A percentile compares a stretch with the other conserved stretches of the same genome.
Evolutionary conservation across 495 filamentous ascomycete species (phyloP).

Genomic region (Tetracladium marchalianum): DNA sequence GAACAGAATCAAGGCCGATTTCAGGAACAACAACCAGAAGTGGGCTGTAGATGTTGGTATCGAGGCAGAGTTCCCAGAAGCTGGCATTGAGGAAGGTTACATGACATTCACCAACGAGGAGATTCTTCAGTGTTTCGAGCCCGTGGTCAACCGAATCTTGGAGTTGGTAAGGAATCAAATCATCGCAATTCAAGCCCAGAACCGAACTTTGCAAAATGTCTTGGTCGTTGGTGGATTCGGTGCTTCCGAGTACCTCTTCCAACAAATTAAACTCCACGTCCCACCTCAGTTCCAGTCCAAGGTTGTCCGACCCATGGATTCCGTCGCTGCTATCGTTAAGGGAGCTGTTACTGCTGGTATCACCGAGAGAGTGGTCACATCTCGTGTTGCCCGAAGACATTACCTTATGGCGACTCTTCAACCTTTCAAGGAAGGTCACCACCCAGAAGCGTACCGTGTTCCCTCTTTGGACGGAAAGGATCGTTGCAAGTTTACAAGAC

Average conservation of each 20-base stretch:
- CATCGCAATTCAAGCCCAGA: conserved; percentile 69
- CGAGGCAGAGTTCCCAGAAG: conserved; percentile 67
- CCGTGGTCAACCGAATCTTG: conserved; percentile 60
- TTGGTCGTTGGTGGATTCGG: conserved; percentile 67
- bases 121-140: conserved; percentile 70
- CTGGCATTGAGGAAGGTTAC: conserved; percentile 67
- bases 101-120: conserved; percentile 80
- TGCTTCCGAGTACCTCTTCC: conserved; percentile 69
- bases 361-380: conserved; percentile 90
- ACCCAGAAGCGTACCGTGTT: conserved; percentile 95
- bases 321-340: conserved; percentile 68
- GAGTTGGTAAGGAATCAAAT: conserved; percentile 69
- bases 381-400: conserved; percentile 94
- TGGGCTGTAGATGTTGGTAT: conserved; percentile 73
- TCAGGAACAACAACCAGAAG: conserved; percentile 71
- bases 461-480: conserved; percentile 95
- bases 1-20: conserved; percentile 71
- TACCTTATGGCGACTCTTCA: conserved; percentile 99
- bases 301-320: conserved; percentile 70
- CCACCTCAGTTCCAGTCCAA: conserved; percentile 72
- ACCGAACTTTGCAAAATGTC: conserved; percentile 62
- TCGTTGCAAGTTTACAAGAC: conserved; percentile 95
- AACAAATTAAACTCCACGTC: conserved; percentile 73
- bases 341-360: conserved; percentile 81
- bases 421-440: conserved; percentile 97